A percentile compares a stretch with the other conserved stretches of the same genome.
Conservation (phyloP, 371 early-diverging fungal species). For the Batrachochytrium dendrobatidis region DNA sequence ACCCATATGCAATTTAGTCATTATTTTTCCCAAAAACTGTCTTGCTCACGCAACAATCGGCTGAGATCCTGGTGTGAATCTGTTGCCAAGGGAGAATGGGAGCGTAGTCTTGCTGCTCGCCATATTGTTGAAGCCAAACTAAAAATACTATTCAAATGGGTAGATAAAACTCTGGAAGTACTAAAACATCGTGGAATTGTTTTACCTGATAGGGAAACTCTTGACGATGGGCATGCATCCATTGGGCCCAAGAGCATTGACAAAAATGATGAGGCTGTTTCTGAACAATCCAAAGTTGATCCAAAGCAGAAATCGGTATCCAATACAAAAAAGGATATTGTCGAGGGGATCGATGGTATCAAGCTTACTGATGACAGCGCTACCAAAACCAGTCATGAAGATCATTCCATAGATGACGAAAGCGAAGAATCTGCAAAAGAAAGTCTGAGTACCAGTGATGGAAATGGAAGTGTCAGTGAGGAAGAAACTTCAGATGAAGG, state of each 20-base stretch:
- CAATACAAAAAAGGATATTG: too few species aligned
- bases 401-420: not conserved
- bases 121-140: conserved; percentile 27
- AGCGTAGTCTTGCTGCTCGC: conserved; percentile 22
- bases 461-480: conserved; percentile 14
- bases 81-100: conserved; percentile 26
- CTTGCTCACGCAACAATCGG: conserved; percentile 12
- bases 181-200: not conserved
- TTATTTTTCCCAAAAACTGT: conserved; percentile 23
- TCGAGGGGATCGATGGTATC: too few species aligned
- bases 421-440: not conserved
- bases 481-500: conserved; percentile 11
- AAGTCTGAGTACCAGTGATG: conserved; percentile 8
- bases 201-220: not conserved
- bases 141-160: conserved; percentile 21
- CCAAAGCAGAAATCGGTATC: too few species aligned
- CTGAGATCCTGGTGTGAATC: conserved; percentile 28
- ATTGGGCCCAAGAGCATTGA: too few species aligned
- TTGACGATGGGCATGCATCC: too few species aligned
- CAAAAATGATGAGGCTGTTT: too few species aligned
- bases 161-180: conserved; percentile 4
- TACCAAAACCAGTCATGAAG: not conserved
- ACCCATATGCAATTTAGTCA: conserved; percentile 17
- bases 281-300: too few species aligned
- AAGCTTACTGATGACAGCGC: too few species aligned